Percentiles rank a stretch among this genome's conserved stretches.
Conservation (phyloP, 495 filamentous ascomycete genomes). For the Hamigera avellanea region DNA sequence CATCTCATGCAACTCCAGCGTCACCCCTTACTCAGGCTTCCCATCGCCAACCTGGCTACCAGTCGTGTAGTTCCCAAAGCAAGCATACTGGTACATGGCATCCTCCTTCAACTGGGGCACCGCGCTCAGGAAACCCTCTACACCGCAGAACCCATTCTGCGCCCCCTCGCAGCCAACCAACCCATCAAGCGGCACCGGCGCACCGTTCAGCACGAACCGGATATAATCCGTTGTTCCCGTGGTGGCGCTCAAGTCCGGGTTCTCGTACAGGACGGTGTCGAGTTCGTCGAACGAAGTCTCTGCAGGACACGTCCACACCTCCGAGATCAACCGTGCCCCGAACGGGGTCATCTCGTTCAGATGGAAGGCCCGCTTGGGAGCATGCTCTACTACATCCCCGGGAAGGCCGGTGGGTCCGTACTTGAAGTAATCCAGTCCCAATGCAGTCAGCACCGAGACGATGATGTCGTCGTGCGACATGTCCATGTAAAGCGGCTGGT, state of each 20-base stretch:
- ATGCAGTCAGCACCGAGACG: conserved; percentile 33
- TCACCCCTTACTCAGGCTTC: conserved; percentile 8
- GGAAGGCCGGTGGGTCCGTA: conserved; percentile 37
- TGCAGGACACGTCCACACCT: conserved; percentile 32
- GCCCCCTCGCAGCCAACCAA: conserved; percentile 10
- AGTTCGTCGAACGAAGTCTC: conserved; percentile 10
- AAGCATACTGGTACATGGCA: conserved; percentile 17
- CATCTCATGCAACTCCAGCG: too few relatives aligned
- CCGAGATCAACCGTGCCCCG: conserved; percentile 48
- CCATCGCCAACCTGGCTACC: conserved; percentile 16
- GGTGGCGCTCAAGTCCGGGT: conserved; percentile 12
- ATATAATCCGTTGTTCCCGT: conserved; percentile 14
- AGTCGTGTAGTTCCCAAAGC: conserved; percentile 18
- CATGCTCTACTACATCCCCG: conserved; percentile 32
- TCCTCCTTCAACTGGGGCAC: conserved; percentile 12
- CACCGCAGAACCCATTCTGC: conserved; percentile 17
- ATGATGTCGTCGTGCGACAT: conserved; percentile 32
- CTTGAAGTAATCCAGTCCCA: conserved; percentile 37
- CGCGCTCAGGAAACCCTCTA: conserved; percentile 11
- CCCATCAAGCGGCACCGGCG: conserved; percentile 17
- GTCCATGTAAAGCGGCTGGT: conserved; percentile 39
- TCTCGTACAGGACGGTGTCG: conserved; percentile 14
- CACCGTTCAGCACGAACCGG: conserved; percentile 20
- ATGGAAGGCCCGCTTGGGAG: conserved; percentile 8
- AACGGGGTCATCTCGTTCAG: conserved; percentile 40